These are phyloP conservation scores for Fusarium metavorans DNA, from an alignment of 2,329 filamentous ascomycete species.

Conservation along the genomic window DNA sequence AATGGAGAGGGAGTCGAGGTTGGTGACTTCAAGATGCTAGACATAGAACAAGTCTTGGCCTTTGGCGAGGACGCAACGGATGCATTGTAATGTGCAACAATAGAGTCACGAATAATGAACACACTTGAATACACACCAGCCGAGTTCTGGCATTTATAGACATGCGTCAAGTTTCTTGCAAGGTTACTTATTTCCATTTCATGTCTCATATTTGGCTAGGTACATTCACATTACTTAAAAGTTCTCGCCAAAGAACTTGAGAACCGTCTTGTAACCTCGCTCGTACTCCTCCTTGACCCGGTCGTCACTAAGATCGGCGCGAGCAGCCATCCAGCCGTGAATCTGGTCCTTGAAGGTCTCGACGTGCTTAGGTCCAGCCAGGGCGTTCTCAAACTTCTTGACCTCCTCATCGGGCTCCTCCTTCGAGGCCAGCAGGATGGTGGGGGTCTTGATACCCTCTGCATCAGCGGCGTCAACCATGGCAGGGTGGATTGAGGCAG, in stretches of 20 bases:
- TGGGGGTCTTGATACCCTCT: slow-evolving; percentile 68
- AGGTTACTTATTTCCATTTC: slow-evolving; percentile 12
- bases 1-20: slow-evolving; percentile 55
- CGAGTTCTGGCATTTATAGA: background rate
- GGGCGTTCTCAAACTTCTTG: slow-evolving; percentile 65
- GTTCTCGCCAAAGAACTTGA: slow-evolving; percentile 69
- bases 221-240: slow-evolving; percentile 44
- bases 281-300: slow-evolving; percentile 71
- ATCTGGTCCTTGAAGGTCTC: slow-evolving; percentile 76
- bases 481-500: slow-evolving; percentile 67
- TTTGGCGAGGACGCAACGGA: slow-evolving; percentile 53
- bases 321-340: slow-evolving; percentile 81
- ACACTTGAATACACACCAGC: background rate
- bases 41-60: slow-evolving; percentile 59
- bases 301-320: slow-evolving; percentile 67
- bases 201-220: slow-evolving; percentile 17
- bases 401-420: slow-evolving; percentile 71
- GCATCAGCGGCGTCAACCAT: slow-evolving; percentile 75
- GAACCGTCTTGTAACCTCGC: slow-evolving; percentile 70
- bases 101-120: slow-evolving; percentile 9
- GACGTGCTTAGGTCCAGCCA: slow-evolving; percentile 68
- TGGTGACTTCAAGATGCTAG: slow-evolving; percentile 57
- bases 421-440: slow-evolving; percentile 73
- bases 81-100: background rate
- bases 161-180: background rate